Base-by-base conservation (phyloP, 2,329 filamentous ascomycete species). In the Kalmusia sp. region DNA sequence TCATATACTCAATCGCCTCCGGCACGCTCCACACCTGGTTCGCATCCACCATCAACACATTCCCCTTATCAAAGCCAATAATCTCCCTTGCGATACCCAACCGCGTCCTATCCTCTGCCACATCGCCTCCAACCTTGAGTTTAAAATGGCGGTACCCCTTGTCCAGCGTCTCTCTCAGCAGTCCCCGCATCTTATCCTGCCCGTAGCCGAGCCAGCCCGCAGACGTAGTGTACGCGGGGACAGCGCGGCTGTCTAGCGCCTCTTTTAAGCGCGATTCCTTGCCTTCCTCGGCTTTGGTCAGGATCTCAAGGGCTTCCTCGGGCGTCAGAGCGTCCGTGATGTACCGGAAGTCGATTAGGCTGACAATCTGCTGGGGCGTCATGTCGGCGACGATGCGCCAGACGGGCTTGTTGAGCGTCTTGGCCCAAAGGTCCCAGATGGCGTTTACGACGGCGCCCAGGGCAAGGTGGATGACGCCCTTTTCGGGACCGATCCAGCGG, bases 381-480 rank as follows among this genome's bases (percentile, higher is more conserved):
- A 96, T 96, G 63, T 96, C 92, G 9, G 90, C 89, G 21, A 97
- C 89, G 57, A 97, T 88, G 54, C 87, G 84, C 93, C 92, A 96
- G 12, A 96, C 91, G 3, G 92, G 93, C 80, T 96, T 96, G 60
- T 84, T 82, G 30, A 95, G 84, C 2, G 84, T 84, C 79, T 96
- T 96, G 49, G 91, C 92, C 92, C 92, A 96, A n/a, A 96, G 84
- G 74, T 96, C 92, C 92, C 92, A 96, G 66, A 96, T 82, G 14
- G 92, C 92, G 73, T 96, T 96, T 65, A 96, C 90, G 14, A 96
- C 89, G 37, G 92, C 90, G 25, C 91, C 92, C 9, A 96, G 86
- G 1, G 92, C 92, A 6, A 97, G 89, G 76, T 96, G 92, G 64
- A 96, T 96, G 38, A 96, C 92, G 54, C 92, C 92, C 77, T 96